Percentiles rank a stretch among this genome's conserved stretches.
phyloP scores from a whole-genome alignment of 768 basidiomycete genomes.

The Mycena vitilis region DNA sequence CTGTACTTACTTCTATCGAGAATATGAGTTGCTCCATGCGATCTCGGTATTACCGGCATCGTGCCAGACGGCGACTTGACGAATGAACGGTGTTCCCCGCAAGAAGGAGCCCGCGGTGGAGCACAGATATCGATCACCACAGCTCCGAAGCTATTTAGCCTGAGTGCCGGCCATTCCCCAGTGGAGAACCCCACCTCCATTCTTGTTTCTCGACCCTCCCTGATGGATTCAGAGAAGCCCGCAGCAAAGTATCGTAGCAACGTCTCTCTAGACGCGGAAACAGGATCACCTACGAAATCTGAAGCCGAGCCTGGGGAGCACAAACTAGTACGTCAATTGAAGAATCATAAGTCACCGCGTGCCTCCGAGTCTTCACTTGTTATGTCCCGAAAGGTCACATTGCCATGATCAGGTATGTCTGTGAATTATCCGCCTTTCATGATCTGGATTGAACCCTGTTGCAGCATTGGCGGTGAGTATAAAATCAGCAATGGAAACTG shows the following conservation, averaged over 20 bases:
- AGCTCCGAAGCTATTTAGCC: not conserved
- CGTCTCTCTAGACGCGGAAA: conserved; percentile 17
- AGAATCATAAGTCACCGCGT: conserved; percentile 27
- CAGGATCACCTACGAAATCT: conserved; percentile 2
- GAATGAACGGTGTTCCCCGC: not conserved
- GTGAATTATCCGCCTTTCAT: not conserved
- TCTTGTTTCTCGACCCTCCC: not conserved
- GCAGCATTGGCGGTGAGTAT: conserved; percentile 65
- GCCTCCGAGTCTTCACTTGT: not conserved
- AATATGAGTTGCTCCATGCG: too few relatives aligned
- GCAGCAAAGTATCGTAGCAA: not conserved
- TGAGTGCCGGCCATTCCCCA: not conserved
- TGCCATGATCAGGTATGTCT: conserved; percentile 30
- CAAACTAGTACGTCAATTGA: conserved; percentile 30
- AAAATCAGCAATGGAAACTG: not conserved
- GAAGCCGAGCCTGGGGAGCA: conserved; percentile 15
- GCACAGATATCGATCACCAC: conserved; percentile 2
- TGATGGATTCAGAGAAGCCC: conserved; percentile 17
- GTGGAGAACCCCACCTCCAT: not conserved
- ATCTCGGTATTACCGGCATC: not conserved
- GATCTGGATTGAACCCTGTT: not conserved
- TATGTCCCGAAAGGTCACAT: conserved; percentile 21
- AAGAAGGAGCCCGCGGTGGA: not conserved
- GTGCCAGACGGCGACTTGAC: too few relatives aligned
- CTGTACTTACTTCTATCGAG: conserved; percentile 13